These are phyloP conservation scores for Malassezia dermatis DNA, from an alignment of 1,284 basidiomycete species.

Conservation along the genomic window DNA sequence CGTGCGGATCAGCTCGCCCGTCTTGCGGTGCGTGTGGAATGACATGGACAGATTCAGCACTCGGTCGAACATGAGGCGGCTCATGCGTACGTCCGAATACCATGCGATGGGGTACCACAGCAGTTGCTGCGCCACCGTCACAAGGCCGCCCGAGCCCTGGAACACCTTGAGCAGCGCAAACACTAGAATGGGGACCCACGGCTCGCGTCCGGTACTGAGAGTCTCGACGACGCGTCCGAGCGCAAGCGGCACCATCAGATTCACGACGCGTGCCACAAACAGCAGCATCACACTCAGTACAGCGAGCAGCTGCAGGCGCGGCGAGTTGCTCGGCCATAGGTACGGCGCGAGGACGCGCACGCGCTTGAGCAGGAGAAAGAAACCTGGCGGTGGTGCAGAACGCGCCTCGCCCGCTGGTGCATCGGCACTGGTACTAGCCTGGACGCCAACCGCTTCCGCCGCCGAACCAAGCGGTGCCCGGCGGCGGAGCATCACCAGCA, in stretches of 20 bases:
- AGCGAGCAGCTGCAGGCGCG: slow-evolving; percentile 61
- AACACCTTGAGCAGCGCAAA: slow-evolving; percentile 49
- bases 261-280: slow-evolving; percentile 64
- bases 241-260: slow-evolving; percentile 61
- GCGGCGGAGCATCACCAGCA: not conserved
- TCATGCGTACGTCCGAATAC: slow-evolving; percentile 54
- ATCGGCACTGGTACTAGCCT: slow-evolving; percentile 19
- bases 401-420: slow-evolving; percentile 17
- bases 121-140: slow-evolving; percentile 34
- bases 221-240: slow-evolving; percentile 59
- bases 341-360: slow-evolving; percentile 62
- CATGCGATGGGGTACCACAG: slow-evolving; percentile 71
- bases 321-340: slow-evolving; percentile 66
- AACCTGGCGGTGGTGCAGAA: slow-evolving; percentile 34
- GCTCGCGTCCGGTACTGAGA: slow-evolving; percentile 29
- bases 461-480: not conserved
- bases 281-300: slow-evolving; percentile 61
- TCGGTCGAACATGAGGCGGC: slow-evolving; percentile 45
- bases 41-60: slow-evolving; percentile 59
- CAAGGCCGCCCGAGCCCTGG: slow-evolving; percentile 48
- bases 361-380: slow-evolving; percentile 33
- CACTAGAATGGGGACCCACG: slow-evolving; percentile 31
- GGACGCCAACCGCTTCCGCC: slow-evolving; percentile 12
- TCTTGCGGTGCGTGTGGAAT: slow-evolving; percentile 68
- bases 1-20: slow-evolving; percentile 59